Evolutionary conservation across 2,329 filamentous ascomycete species (phyloP), one percentile per base, ranked within the genome.

Genomic region (Paraphoma sp.): DNA sequence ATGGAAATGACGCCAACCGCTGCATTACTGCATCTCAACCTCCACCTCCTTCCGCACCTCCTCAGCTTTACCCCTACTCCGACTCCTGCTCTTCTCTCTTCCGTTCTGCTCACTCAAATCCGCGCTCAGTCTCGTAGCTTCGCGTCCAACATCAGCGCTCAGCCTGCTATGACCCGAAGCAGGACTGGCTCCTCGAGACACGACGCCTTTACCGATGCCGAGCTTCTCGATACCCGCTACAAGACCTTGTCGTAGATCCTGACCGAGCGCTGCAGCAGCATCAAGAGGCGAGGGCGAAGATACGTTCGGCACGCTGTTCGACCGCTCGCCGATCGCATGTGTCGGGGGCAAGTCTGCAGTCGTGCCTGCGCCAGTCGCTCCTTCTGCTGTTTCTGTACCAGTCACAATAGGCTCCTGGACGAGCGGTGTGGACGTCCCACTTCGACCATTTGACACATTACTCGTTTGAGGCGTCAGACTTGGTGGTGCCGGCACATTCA

Each of bases 401-500:
- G 69, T 76, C 3, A 77, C 69, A 14, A 76, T 68, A 1, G 71
- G 62, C 38, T 74, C 73, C n/a, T 71, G 59, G 0, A 66, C 49
- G 10, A 75, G 59, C 1, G 69, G 68, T 11, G 69, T 67, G 4
- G 61, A 70, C 1, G 70, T 68, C 3, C 66, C 69, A 45, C 68
- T 70, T 17, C 58, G 59, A 1, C 67, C 67, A 41, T 67, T 68
- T 3, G 66, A 58, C 6, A 60, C 50, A 41, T 69, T 70, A 23
- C 68, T 71, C 2, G 67, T 66, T 28, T 74, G 69, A 6, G 73
- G 65, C 16, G 67, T 71, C 2, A 74, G 60, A 12, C 53, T 63
- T 6, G 59, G 65, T 16, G 70, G 67, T 14, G 68, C 69, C 47
- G 66, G 62, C 12, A 86, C 87, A 68, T 99, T 99, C 94, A 99